Conservation (phyloP, 257 asterid species). For the Gardenia jasminoides region DNA sequence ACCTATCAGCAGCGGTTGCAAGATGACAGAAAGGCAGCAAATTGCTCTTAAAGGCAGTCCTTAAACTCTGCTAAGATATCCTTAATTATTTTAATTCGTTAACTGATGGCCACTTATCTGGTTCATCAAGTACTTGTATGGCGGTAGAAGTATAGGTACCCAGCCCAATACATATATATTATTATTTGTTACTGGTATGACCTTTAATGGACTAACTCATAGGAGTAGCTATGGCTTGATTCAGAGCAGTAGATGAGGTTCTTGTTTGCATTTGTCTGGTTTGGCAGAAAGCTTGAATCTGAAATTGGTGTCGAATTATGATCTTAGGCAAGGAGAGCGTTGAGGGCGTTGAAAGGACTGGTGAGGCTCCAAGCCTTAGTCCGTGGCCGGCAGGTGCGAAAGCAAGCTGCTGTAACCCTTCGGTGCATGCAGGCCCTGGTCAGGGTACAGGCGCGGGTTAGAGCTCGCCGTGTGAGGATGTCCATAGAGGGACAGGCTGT, state of each 20-base stretch:
- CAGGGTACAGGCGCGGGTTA: conserved; percentile 89
- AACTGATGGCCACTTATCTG: background rate
- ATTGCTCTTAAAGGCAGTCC: background rate
- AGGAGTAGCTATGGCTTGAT: background rate
- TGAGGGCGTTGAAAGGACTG: conserved; percentile 86
- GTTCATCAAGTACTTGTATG: background rate
- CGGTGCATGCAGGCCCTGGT: conserved; percentile 99
- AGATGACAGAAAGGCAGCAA: too few relatives aligned
- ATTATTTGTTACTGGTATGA: background rate
- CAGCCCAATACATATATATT: background rate
- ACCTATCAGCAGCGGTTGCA: too few relatives aligned
- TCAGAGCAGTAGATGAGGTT: background rate
- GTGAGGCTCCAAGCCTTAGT: conserved; percentile 96
- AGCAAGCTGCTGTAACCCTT: conserved; percentile 92
- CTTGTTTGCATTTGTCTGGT: background rate
- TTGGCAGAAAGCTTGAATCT: background rate
- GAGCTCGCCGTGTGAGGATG: conserved; percentile 89
- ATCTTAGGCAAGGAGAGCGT: conserved; percentile 83
- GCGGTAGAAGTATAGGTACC: background rate
- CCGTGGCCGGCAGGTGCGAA: conserved; percentile 84
- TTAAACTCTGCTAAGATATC: background rate
- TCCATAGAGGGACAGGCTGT: conserved; percentile 88
- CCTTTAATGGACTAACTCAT: background rate
- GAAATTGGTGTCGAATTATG: background rate
- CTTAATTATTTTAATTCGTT: background rate